These are phyloP conservation scores for Erythrobasidium hasegawianum DNA, from an alignment of 1,284 basidiomycete genomes.

Conservation along the genomic window DNA sequence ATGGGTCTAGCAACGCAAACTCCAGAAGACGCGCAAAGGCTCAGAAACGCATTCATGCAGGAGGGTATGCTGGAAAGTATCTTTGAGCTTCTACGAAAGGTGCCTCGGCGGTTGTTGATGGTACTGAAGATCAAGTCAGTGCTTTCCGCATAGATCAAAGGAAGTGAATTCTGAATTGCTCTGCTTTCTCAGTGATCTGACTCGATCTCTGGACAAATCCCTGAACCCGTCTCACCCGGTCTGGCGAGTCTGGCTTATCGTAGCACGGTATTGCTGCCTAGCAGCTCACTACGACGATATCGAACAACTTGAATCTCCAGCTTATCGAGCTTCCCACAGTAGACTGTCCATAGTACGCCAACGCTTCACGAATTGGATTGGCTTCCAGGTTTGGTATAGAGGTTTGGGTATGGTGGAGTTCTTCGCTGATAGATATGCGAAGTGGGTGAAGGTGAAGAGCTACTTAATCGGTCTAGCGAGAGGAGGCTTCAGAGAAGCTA, in stretches of 20 bases:
- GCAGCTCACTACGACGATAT: constrained; percentile 79
- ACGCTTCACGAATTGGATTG: constrained; percentile 37
- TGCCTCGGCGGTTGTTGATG: constrained; percentile 69
- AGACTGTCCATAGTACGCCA: constrained; percentile 23
- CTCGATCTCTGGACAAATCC: constrained; percentile 57
- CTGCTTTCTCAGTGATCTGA: constrained; percentile 46
- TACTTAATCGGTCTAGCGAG: constrained; percentile 17
- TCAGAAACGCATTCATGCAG: constrained; percentile 66
- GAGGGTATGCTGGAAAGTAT: constrained; percentile 78
- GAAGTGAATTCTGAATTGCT: too few relatives aligned
- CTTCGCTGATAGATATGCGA: constrained; percentile 31
- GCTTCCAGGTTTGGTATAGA: constrained; percentile 40
- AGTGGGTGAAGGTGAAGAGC: constrained; percentile 10
- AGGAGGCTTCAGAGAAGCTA: constrained; percentile 27
- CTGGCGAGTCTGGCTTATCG: constrained; percentile 83
- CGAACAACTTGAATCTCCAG: constrained; percentile 54
- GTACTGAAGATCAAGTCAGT: constrained; percentile 60
- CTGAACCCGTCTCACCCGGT: constrained; percentile 55
- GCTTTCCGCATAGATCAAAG: too few relatives aligned
- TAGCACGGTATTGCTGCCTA: constrained; percentile 80
- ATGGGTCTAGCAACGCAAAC: constrained; percentile 66
- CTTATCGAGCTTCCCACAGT: constrained; percentile 48
- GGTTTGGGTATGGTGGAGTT: constrained; percentile 26
- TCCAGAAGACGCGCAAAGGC: constrained; percentile 68
- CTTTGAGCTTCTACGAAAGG: constrained; percentile 73